These are phyloP conservation scores for Ceratocystis lukuohia DNA, from an alignment of 2,329 filamentous ascomycete species.

Conservation along the genomic window DNA sequence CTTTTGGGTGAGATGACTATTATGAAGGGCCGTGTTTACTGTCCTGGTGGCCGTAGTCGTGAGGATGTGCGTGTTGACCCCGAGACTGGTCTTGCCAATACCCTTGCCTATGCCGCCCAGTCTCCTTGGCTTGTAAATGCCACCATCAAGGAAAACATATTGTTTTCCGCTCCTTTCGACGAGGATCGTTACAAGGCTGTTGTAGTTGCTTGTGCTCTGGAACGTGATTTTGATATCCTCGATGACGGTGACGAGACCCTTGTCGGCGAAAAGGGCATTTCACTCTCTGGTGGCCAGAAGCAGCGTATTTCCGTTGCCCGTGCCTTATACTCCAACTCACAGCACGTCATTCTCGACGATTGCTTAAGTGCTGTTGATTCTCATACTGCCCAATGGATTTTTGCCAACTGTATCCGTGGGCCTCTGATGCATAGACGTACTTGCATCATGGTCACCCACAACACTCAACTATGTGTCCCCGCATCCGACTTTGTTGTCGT, in stretches of 20 bases:
- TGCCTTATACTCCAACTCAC: conserved; percentile 89
- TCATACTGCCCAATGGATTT: conserved; percentile 96
- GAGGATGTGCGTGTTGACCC: conserved; percentile 73
- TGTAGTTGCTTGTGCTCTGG: conserved; percentile 77
- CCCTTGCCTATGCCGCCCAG: conserved; percentile 90
- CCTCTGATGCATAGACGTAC: conserved; percentile 79
- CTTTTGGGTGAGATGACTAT: conserved; percentile 91
- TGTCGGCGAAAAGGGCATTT: conserved; percentile 94
- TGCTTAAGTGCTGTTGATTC: conserved; percentile 94
- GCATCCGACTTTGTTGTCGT: conserved; percentile 68
- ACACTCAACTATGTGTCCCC: conserved; percentile 75
- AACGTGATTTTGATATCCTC: conserved; percentile 82
- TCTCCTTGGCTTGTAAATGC: conserved; percentile 95
- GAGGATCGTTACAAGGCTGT: conserved; percentile 76
- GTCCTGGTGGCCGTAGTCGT: conserved; percentile 73
- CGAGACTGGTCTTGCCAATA: conserved; percentile 76
- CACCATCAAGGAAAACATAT: conserved; percentile 88
- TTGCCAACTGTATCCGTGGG: conserved; percentile 80
- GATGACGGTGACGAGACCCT: conserved; percentile 86
- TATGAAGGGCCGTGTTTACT: conserved; percentile 63
- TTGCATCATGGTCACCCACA: conserved; percentile 92
- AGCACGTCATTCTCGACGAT: conserved; percentile 83
- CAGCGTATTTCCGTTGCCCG: conserved; percentile 94
- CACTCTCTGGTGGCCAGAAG: conserved; percentile 91
- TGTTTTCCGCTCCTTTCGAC: conserved; percentile 73